Conservation (phyloP, 129 eudicot genomes). For the Daucus carota region DH1_v3.0 NC_030389.2:41184501-41185000, state of each 20-base stretch:
- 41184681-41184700: background rate
- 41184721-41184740: background rate
- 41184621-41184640: conserved; percentile 93
- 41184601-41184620: conserved; percentile 94
- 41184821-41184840: conserved; percentile 95
- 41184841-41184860: conserved; percentile 60
- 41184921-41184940: background rate
- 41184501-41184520: conserved; percentile 99
- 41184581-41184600: conserved; percentile 83
- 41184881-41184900: background rate
- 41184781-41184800: conserved; percentile 81
- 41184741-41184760: conserved; percentile 28
- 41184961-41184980: conserved; percentile 29
- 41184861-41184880: background rate
- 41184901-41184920: background rate
- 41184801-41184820: conserved; percentile 84
- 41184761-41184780: conserved; percentile 94
- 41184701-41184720: background rate
- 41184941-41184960: background rate
- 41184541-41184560: conserved; percentile 93
- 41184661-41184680: conserved; percentile 97
- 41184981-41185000: conserved; percentile 93
- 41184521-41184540: conserved; percentile 95
- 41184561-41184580: conserved; percentile 97
- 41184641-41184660: conserved; percentile 92